Evolutionary conservation across 2,329 filamentous ascomycete genomes (phyloP).

Genomic region (Xylariaceae sp.): DNA sequence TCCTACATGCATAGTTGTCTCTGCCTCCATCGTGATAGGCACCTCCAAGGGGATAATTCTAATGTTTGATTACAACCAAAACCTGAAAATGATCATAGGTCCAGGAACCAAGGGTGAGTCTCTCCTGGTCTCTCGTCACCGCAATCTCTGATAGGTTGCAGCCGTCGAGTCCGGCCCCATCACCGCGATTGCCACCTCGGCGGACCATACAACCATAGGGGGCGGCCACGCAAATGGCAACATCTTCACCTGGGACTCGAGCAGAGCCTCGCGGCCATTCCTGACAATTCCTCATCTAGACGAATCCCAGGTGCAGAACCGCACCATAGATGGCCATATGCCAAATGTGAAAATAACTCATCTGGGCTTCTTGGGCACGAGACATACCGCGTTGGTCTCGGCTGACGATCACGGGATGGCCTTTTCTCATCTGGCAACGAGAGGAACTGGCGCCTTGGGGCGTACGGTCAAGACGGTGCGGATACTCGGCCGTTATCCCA

Average conservation of each 20-base stretch:
- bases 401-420: conserved; percentile 96
- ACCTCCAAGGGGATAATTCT: conserved; percentile 93
- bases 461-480: conserved; percentile 84
- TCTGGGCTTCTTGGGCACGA: conserved; percentile 88
- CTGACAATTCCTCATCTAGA: conserved; percentile 78
- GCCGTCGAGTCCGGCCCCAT: conserved; percentile 87
- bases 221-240: conserved; percentile 84
- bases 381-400: conserved; percentile 91
- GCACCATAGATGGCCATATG: conserved; percentile 77
- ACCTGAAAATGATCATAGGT: conserved; percentile 88
- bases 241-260: conserved; percentile 96
- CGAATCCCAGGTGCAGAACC: conserved; percentile 56
- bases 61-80: conserved; percentile 97
- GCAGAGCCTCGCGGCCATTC: conserved; percentile 78
- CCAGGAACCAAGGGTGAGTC: conserved; percentile 78
- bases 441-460: conserved; percentile 82
- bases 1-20: conserved; percentile 84
- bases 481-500: conserved; percentile 86
- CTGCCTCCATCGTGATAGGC: conserved; percentile 82
- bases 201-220: conserved; percentile 88
- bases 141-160: conserved; percentile 35
- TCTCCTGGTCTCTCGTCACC: not conserved
- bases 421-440: conserved; percentile 91
- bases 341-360: conserved; percentile 76
- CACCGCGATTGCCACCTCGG: conserved; percentile 83